phyloP scores from a whole-genome alignment of 371 early-diverging fungal genomes.

The Cokeromyces recurvatus region DNA sequence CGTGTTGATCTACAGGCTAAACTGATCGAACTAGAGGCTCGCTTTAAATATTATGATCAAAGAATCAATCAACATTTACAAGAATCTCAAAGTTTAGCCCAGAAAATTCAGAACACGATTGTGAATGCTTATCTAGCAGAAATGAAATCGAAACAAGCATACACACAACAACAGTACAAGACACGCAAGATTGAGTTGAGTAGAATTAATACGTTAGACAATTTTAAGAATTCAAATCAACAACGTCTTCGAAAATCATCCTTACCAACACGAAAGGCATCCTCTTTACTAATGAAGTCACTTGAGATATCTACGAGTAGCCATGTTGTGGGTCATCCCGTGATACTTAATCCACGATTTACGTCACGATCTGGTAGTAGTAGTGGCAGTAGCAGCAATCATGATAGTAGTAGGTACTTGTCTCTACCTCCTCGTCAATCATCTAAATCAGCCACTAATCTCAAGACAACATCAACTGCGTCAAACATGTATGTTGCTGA shows the following conservation, averaged over 20 bases:
- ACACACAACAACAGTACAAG: slow-evolving; percentile 23
- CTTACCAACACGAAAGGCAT: slow-evolving; percentile 31
- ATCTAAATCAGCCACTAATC: slow-evolving; percentile 26
- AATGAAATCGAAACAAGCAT: slow-evolving; percentile 18
- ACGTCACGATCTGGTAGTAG: slow-evolving; percentile 1
- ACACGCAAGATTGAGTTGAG: slow-evolving; percentile 27
- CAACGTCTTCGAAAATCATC: slow-evolving; percentile 35
- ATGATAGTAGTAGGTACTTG: too few relatives aligned
- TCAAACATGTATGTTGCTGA: slow-evolving; percentile 55
- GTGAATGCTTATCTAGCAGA: slow-evolving; percentile 11
- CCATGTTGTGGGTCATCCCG: too few relatives aligned
- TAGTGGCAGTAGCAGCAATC: neutral
- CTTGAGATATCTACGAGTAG: neutral
- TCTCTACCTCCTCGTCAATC: slow-evolving; percentile 18
- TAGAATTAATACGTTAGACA: slow-evolving; percentile 20
- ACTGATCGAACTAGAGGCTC: slow-evolving; percentile 48
- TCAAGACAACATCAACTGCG: neutral
- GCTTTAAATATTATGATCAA: slow-evolving; percentile 52
- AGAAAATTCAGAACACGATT: neutral
- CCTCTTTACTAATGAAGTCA: too few relatives aligned
- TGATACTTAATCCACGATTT: too few relatives aligned
- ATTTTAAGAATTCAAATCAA: slow-evolving; percentile 11
- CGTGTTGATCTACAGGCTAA: slow-evolving; percentile 48
- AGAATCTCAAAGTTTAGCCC: neutral
- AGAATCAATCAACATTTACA: slow-evolving; percentile 39